Evolutionary conservation across 192 early-diverging fungal species (phyloP).

Genomic region (Dimargaris xerosporica): DNA sequence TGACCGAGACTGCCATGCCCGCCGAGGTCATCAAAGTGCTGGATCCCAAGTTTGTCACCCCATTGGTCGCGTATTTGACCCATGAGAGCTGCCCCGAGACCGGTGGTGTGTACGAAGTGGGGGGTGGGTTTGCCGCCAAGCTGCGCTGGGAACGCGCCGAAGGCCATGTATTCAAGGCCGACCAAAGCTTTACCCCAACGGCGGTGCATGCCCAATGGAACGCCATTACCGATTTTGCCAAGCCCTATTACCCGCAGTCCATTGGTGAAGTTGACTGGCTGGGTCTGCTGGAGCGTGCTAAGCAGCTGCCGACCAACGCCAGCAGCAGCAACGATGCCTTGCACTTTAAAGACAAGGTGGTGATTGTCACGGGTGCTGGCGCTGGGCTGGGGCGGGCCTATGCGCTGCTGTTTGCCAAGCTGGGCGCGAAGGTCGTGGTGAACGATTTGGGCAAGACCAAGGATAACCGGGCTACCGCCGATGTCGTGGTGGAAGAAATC

Average conservation of each 20-base stretch:
- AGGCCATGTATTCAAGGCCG: slow-evolving; percentile 84
- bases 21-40: slow-evolving; percentile 87
- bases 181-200: slow-evolving; percentile 68
- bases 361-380: slow-evolving; percentile 83
- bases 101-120: slow-evolving; percentile 86
- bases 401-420: slow-evolving; percentile 66
- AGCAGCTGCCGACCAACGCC: slow-evolving; percentile 44
- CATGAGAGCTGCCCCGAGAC: slow-evolving; percentile 72
- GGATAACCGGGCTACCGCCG: slow-evolving; percentile 31
- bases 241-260: slow-evolving; percentile 43
- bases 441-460: slow-evolving; percentile 74
- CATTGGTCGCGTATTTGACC: slow-evolving; percentile 82
- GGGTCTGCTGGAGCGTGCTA: slow-evolving; percentile 58
- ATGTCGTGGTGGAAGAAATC: slow-evolving; percentile 79
- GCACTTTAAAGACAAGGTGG: slow-evolving; percentile 66
- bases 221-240: slow-evolving; percentile 58
- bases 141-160: slow-evolving; percentile 80
- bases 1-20: slow-evolving; percentile 96
- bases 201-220: slow-evolving; percentile 61
- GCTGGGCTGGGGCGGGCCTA: slow-evolving; percentile 83
- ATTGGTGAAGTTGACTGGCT: slow-evolving; percentile 75
- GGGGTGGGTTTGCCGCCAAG: slow-evolving; percentile 79
- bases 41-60: slow-evolving; percentile 95
- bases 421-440: slow-evolving; percentile 81
- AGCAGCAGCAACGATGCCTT: slow-evolving; percentile 32